A percentile compares a stretch with the other conserved stretches of the same genome.
Conservation (phyloP, 2,329 filamentous ascomycete genomes). For the Penicillium sp. region DNA sequence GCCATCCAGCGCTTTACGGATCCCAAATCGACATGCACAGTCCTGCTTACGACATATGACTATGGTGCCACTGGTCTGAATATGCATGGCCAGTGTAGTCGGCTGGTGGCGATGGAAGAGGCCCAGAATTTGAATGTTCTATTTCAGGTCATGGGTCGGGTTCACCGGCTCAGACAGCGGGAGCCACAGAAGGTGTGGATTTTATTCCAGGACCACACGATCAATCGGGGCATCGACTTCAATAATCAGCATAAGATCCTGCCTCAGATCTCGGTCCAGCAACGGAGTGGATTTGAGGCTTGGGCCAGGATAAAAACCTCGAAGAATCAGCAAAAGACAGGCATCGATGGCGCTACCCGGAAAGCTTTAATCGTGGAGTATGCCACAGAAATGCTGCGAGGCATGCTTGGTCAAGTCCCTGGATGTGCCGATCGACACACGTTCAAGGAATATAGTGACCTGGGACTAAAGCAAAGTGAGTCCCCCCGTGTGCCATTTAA, state of each 20-base stretch:
- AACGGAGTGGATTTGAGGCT: no score
- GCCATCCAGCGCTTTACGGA: not conserved
- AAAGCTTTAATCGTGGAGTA: no score
- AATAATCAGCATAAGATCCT: conserved; percentile 7
- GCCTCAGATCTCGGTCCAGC: not conserved
- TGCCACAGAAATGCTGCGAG: no score
- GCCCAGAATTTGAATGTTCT: conserved; percentile 1
- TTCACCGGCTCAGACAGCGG: conserved; percentile 11
- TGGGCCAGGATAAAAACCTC: no score
- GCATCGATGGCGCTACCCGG: no score
- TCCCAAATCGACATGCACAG: not conserved
- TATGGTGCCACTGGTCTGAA: conserved; percentile 3
- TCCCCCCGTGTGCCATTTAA: no score
- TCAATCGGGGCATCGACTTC: conserved; percentile 5
- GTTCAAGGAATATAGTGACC: no score
- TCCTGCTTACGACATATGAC: conserved; percentile 6
- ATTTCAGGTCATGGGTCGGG: conserved; percentile 9
- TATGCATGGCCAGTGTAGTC: not conserved
- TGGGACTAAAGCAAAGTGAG: no score
- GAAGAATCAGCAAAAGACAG: no score
- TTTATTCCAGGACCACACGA: conserved; percentile 13
- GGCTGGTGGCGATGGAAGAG: conserved; percentile 1
- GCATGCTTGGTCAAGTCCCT: no score
- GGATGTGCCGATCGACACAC: no score
- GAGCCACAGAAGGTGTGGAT: conserved; percentile 5